These are phyloP conservation scores for Biancaea sappan DNA, from an alignment of 306 rosid species.

Conservation along the genomic window DNA sequence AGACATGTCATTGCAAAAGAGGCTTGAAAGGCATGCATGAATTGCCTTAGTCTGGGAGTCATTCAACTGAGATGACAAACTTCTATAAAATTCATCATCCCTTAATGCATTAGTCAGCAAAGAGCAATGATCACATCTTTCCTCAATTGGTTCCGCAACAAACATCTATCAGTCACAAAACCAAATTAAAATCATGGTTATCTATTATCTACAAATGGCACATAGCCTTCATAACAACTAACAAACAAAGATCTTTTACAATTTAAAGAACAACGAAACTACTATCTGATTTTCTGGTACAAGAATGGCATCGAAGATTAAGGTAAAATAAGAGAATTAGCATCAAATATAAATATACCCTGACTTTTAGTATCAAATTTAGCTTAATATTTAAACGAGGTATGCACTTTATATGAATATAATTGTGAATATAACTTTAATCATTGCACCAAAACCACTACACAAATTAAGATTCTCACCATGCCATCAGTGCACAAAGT, in stretches of 20 bases:
- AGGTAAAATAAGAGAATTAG: not conserved
- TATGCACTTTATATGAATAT: not conserved
- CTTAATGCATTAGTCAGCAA: not conserved
- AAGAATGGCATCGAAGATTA: slow-evolving; percentile 3
- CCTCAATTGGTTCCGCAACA: slow-evolving; percentile 40
- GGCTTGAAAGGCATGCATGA: slow-evolving; percentile 48
- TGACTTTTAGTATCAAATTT: not conserved
- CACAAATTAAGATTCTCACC: slow-evolving; percentile 49
- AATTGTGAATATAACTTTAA: not conserved
- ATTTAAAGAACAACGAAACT: slow-evolving; percentile 1
- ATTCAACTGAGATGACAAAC: slow-evolving; percentile 46
- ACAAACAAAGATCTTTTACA: slow-evolving; percentile 13
- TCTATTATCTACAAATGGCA: too few species aligned
- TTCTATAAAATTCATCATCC: slow-evolving; percentile 4
- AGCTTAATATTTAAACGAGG: not conserved
- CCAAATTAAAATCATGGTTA: not conserved
- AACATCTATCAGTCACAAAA: slow-evolving; percentile 19
- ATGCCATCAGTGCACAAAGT: slow-evolving; percentile 26
- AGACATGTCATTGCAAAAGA: slow-evolving; percentile 34
- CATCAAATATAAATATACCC: not conserved
- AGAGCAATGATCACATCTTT: slow-evolving; percentile 36
- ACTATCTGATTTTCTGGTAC: not conserved
- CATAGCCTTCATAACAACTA: slow-evolving; percentile 11
- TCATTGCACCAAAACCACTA: not conserved
- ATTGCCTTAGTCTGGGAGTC: slow-evolving; percentile 61